Evolutionary conservation across 331 rosid genomes (phyloP).

Genomic region (Acacia pycnantha): DNA sequence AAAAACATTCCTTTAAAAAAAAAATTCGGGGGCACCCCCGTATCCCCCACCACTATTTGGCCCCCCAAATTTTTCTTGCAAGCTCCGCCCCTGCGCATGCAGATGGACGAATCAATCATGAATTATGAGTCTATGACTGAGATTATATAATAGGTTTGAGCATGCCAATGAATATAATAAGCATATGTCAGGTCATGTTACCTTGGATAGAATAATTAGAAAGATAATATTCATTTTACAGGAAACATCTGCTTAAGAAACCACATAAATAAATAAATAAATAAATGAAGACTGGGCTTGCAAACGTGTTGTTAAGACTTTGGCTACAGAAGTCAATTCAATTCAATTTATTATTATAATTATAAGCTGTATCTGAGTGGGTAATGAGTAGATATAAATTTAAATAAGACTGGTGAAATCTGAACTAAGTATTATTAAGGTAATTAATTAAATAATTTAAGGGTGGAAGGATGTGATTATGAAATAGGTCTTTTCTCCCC

Average conservation of each 20-base stretch:
- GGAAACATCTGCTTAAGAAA: neutral
- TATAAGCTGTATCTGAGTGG: neutral
- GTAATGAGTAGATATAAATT: neutral
- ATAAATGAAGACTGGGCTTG: neutral
- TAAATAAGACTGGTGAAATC: neutral
- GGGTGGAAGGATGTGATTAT: neutral
- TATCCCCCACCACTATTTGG: too few relatives aligned
- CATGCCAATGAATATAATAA: neutral
- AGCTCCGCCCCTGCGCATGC: too few relatives aligned
- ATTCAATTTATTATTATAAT: neutral
- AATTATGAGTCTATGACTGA: neutral
- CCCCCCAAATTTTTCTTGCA: too few relatives aligned
- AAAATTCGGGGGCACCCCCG: too few relatives aligned
- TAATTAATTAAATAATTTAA: neutral
- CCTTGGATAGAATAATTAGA: neutral
- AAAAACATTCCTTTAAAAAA: too few relatives aligned
- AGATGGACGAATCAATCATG: neutral
- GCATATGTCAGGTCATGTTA: neutral
- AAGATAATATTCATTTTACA: neutral
- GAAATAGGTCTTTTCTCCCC: neutral
- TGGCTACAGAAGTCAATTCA: neutral
- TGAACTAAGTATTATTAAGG: neutral
- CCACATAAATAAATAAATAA: neutral
- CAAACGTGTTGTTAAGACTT: neutral
- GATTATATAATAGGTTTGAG: neutral